phyloP scores from a whole-genome alignment of 2,329 filamentous ascomycete species.

The Aspergillus ochraceus region DNA sequence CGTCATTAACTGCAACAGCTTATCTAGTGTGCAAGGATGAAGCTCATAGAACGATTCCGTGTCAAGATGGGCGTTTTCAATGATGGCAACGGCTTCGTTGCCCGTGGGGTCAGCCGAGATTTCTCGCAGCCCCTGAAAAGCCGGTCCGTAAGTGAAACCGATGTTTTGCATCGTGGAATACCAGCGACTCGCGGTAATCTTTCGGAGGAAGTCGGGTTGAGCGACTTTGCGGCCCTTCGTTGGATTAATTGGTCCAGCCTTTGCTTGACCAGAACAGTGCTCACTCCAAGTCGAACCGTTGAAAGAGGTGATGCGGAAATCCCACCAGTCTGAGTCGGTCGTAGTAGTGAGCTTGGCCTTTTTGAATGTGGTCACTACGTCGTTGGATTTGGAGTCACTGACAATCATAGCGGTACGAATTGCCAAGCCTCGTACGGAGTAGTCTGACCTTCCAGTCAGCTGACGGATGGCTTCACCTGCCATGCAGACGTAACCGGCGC shows the following conservation, averaged over 20 bases:
- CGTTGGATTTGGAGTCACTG: background rate
- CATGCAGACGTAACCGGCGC: slow-evolving; percentile 6
- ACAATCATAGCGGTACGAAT: background rate
- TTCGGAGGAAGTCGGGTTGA: background rate
- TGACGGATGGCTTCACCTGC: slow-evolving; percentile 6
- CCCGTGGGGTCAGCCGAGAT: slow-evolving; percentile 8
- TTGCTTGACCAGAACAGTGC: slow-evolving; percentile 7
- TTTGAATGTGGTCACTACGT: slow-evolving; percentile 7
- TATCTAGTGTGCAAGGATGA: slow-evolving; percentile 12
- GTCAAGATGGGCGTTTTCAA: background rate
- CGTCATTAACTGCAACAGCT: slow-evolving; percentile 9
- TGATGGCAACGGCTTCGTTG: background rate
- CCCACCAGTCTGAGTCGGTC: slow-evolving; percentile 6
- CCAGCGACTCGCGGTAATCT: background rate
- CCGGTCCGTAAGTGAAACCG: slow-evolving; percentile 7
- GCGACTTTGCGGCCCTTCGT: background rate
- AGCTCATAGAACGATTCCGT: background rate
- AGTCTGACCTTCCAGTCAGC: background rate
- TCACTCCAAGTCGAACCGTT: slow-evolving; percentile 7
- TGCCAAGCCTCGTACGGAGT: background rate
- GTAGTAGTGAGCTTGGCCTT: background rate
- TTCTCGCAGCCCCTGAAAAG: slow-evolving; percentile 7
- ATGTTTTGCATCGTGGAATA: slow-evolving; percentile 2
- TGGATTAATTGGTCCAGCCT: background rate
- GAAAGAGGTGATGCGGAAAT: slow-evolving; percentile 10